These are phyloP conservation scores for Alectoria sarmentosa DNA, from an alignment of 495 filamentous ascomycete genomes.

Conservation along the genomic window DNA sequence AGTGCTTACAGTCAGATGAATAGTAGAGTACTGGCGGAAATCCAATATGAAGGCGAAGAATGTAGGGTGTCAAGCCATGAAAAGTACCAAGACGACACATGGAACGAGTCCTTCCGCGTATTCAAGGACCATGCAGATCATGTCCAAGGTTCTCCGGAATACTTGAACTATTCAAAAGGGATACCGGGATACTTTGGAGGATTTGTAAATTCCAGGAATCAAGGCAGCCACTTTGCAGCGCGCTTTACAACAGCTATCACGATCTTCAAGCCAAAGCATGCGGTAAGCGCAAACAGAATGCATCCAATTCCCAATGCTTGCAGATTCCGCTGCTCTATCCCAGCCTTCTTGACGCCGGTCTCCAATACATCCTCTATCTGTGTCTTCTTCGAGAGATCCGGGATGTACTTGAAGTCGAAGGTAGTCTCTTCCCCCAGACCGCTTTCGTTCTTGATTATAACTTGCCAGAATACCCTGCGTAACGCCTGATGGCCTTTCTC, in stretches of 20 bases:
- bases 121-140: background rate
- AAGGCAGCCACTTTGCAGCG: background rate
- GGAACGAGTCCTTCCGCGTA: background rate
- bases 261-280: constrained; percentile 1
- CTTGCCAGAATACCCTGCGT: constrained; percentile 46
- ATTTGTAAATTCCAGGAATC: background rate
- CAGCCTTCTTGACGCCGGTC: background rate
- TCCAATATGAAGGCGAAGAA: background rate
- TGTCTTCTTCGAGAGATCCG: constrained; percentile 33
- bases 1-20: background rate
- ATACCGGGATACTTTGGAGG: too few relatives aligned
- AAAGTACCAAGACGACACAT: background rate
- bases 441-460: constrained; percentile 49
- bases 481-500: constrained; percentile 28
- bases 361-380: constrained; percentile 10
- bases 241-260: background rate
- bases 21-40: background rate
- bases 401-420: constrained; percentile 63
- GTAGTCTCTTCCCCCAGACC: constrained; percentile 49
- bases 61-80: background rate
- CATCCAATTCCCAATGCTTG: constrained; percentile 15
- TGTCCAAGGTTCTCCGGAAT: background rate
- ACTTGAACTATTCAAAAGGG: background rate
- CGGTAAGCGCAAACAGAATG: background rate
- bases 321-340: constrained; percentile 18